Evolutionary conservation across 805 yeast species (phyloP), one percentile per base, ranked within the genome.

Genomic region (Candida rishiriensis): DNA sequence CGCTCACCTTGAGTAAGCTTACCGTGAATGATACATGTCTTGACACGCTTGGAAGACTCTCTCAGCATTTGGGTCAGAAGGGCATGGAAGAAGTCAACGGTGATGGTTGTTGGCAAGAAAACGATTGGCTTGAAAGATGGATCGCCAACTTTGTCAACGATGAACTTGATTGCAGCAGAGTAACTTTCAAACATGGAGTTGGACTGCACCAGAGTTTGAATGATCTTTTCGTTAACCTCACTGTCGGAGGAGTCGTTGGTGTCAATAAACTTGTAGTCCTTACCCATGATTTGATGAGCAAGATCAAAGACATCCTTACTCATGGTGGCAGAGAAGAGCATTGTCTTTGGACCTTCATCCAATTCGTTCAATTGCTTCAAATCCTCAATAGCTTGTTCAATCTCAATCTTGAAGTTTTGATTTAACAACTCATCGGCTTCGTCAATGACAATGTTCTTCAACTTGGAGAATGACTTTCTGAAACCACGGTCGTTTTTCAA

Each of bases 341-440:
- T 70, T 26, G 89, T 80, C 55, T 84, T 86, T 52, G 81, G 72
- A 30, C 65, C 62, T 2, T 63, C 60, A 7, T 68, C 68, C 12
- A 51, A 51, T 13, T 42, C 34, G 35, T 57, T 59, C 49, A 54
- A 49, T 39, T 35, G 46, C 43, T 43, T 73, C 49, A 87, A 65
- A 33, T 56, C 61, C 11, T 67, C 66, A 36, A 84, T 76, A 44
- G 89, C 81, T 21, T 70, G 68, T 44, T 75, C 72, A 47, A 90
- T 70, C 49, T 79, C 84, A 34, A 74, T 77, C 55, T 77, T 81
- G 63, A 91, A 90, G 14, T 95, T 95, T 48, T 79, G 81, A 62
- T 85, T 93, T 48, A 90, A 72, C 41, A 90, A 68, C 55, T 93
- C 78, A 66, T 90, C 97, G 33, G 97, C 97, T 69, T 90, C 98